These are phyloP conservation scores for Zymoseptoria pseudotritici DNA, from an alignment of 2,329 filamentous ascomycete species.

Conservation along the genomic window DNA sequence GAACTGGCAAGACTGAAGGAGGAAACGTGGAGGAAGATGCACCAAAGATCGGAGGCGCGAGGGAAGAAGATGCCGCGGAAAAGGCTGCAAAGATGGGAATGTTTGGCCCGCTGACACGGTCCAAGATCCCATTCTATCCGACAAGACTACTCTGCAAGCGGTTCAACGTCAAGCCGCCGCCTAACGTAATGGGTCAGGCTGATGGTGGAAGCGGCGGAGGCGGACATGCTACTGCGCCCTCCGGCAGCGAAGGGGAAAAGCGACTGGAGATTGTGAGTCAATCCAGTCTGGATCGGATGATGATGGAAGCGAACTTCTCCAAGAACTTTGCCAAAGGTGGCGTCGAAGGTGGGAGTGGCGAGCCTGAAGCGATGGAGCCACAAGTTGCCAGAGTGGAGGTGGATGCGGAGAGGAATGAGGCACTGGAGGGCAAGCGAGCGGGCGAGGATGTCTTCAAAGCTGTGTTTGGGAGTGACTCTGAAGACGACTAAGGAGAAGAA, in stretches of 20 bases:
- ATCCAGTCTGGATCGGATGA: constrained; percentile 49
- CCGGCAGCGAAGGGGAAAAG: constrained; percentile 40
- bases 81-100: constrained; percentile 84
- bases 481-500: constrained; percentile 19
- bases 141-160: constrained; percentile 84
- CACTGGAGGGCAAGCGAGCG: constrained; percentile 64
- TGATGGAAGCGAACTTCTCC: constrained; percentile 37
- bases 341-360: constrained; percentile 10
- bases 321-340: not conserved
- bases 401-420: constrained; percentile 70
- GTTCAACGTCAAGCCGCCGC: constrained; percentile 77
- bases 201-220: constrained; percentile 14
- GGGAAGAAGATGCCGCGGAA: constrained; percentile 68
- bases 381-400: constrained; percentile 35
- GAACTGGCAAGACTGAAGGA: constrained; percentile 39
- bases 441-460: constrained; percentile 78
- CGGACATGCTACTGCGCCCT: constrained; percentile 5
- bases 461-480: constrained; percentile 78
- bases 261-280: constrained; percentile 50
- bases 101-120: constrained; percentile 84
- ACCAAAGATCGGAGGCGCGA: constrained; percentile 30
- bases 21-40: not conserved
- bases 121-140: constrained; percentile 65
- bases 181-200: constrained; percentile 45
- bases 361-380: constrained; percentile 9